phyloP scores from a whole-genome alignment of 1,284 basidiomycete genomes.

The Irpex sp. region DNA sequence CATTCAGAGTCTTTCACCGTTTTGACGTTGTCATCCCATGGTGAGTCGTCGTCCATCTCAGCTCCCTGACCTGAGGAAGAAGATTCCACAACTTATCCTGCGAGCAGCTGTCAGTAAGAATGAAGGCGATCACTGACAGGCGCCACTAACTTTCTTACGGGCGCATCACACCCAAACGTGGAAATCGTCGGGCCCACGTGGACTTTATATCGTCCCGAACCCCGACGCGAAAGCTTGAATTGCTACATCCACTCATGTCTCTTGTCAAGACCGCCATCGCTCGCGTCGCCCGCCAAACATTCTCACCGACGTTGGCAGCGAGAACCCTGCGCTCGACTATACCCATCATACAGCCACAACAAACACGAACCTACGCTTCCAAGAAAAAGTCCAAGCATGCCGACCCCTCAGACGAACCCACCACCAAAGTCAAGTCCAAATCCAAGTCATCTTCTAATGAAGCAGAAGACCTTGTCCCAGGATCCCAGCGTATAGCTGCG shows the following conservation, averaged over 20 bases:
- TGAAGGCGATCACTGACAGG: too few species aligned
- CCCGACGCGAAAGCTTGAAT: not conserved
- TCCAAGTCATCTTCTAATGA: too few species aligned
- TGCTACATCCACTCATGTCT: conserved; percentile 7
- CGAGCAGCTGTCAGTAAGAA: too few species aligned
- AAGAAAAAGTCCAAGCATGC: conserved; percentile 11
- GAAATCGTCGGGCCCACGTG: not conserved
- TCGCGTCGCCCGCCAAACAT: not conserved
- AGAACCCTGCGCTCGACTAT: too few species aligned
- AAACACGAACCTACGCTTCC: conserved; percentile 10
- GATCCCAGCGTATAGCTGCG: conserved; percentile 29
- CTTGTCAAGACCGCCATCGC: conserved; percentile 7
- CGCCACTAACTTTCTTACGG: too few species aligned
- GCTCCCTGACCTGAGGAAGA: not conserved
- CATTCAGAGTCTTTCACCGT: conserved; percentile 50
- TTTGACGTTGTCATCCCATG: conserved; percentile 49
- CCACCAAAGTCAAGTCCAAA: not conserved
- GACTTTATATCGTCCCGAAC: not conserved
- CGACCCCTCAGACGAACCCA: conserved; percentile 1
- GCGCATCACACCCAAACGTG: not conserved
- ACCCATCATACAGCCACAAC: not conserved
- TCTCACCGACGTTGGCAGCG: too few species aligned
- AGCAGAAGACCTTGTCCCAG: conserved; percentile 26
- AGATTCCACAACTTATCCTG: not conserved
- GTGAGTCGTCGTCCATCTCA: conserved; percentile 36